These are phyloP conservation scores for Galerina sulciceps DNA, from an alignment of 768 basidiomycete genomes.

Conservation along the genomic window DNA sequence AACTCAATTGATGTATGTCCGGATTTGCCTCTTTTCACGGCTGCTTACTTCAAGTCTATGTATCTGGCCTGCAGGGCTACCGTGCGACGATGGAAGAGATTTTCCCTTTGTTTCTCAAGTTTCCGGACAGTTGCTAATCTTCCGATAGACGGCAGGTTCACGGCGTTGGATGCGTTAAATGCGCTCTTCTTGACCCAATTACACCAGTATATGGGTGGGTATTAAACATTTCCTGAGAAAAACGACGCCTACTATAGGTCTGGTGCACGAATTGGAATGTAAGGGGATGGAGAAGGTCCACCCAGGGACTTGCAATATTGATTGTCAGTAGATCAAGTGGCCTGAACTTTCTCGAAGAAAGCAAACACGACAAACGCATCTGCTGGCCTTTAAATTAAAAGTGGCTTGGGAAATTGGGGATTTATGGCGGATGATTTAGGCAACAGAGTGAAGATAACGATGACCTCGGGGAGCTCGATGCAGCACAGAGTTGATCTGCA, in stretches of 20 bases:
- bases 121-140: conserved; percentile 20
- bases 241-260: not conserved
- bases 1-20: conserved; percentile 24
- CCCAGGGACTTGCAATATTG: conserved; percentile 7
- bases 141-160: conserved; percentile 22
- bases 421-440: conserved; percentile 18
- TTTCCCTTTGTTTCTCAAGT: conserved; percentile 3
- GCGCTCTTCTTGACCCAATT: not conserved
- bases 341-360: conserved; percentile 9
- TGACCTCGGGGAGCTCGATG: conserved; percentile 14
- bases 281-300: conserved; percentile 13
- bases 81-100: conserved; percentile 13
- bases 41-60: conserved; percentile 26
- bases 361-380: not conserved
- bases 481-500: conserved; percentile 17
- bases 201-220: conserved; percentile 6
- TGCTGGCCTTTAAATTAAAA: conserved; percentile 13
- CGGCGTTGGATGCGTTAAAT: not conserved
- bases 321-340: conserved; percentile 11
- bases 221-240: conserved; percentile 4
- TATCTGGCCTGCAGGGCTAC: conserved; percentile 22
- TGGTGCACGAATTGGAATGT: not conserved
- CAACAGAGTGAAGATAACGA: conserved; percentile 15
- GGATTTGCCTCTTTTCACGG: conserved; percentile 33
- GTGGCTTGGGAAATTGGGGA: conserved; percentile 17